phyloP scores from a whole-genome alignment of 345 rosid genomes.

The Dovyalis caffra region DNA sequence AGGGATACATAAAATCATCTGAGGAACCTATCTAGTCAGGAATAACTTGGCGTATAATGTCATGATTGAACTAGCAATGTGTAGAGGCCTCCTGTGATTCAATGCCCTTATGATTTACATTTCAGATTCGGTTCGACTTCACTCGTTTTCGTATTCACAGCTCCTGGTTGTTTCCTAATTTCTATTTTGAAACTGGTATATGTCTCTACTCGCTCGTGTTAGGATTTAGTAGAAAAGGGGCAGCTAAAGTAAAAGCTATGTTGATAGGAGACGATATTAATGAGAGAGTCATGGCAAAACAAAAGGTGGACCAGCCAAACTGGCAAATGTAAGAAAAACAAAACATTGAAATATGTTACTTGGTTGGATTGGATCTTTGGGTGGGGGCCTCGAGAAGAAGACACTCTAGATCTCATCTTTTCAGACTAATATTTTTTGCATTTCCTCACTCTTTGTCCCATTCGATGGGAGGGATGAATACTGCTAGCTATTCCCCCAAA shows the following conservation, averaged over 20 bases:
- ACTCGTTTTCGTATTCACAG: too few relatives aligned
- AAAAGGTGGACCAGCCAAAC: not conserved
- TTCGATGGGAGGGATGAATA: conserved; percentile 21
- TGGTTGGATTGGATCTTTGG: not conserved
- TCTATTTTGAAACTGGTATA: too few relatives aligned
- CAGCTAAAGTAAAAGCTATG: not conserved
- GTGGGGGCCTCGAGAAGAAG: not conserved
- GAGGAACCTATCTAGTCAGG: too few relatives aligned
- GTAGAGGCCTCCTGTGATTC: too few relatives aligned
- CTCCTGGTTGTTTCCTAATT: too few relatives aligned
- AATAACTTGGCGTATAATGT: too few relatives aligned
- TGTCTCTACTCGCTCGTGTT: not conserved
- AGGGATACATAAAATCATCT: too few relatives aligned
- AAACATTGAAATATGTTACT: conserved; percentile 4
- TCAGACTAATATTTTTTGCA: not conserved
- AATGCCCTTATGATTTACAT: too few relatives aligned
- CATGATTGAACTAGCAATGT: too few relatives aligned
- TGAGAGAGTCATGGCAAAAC: not conserved
- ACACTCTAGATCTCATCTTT: conserved; percentile 5
- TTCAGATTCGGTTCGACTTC: too few relatives aligned
- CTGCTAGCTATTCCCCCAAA: not conserved
- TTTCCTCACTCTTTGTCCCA: conserved; percentile 11
- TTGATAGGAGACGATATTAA: not conserved
- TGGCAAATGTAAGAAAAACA: not conserved
- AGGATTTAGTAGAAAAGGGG: not conserved